Percentiles rank a stretch among this genome's conserved stretches.
These are phyloP conservation scores for Tolypocladium tundrense DNA, from an alignment of 2,329 filamentous ascomycete genomes.

Conservation along the genomic window DNA sequence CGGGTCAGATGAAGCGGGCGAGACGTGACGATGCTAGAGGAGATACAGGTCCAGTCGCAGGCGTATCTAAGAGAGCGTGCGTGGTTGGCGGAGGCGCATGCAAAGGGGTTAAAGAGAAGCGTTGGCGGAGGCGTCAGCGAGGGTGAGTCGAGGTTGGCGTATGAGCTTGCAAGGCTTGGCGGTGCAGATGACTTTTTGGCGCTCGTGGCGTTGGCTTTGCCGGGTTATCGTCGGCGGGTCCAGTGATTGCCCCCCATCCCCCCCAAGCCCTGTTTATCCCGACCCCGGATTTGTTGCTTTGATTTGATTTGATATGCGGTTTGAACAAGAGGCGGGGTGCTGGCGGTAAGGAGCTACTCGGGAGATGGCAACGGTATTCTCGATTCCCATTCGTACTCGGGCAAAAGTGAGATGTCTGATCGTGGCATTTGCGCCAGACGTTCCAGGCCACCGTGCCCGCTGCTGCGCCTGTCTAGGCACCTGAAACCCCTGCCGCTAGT, in stretches of 20 bases:
- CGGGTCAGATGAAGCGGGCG: background rate
- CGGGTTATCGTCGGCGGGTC: conserved; percentile 1
- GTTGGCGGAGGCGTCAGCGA: background rate
- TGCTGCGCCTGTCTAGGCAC: background rate
- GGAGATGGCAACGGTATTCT: background rate
- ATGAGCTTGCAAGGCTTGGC: background rate
- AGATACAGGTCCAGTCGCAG: background rate
- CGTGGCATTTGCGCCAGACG: background rate
- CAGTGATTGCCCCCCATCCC: background rate
- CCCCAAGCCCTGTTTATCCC: background rate
- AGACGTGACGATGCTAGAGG: background rate
- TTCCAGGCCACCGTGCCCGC: background rate
- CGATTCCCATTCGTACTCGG: background rate
- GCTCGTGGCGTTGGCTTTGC: background rate
- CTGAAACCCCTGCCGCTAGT: background rate
- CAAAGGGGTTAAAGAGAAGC: background rate
- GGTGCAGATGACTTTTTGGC: background rate
- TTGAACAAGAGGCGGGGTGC: background rate
- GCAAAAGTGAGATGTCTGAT: background rate
- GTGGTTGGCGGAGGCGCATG: background rate
- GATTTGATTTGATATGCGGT: background rate
- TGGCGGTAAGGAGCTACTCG: background rate
- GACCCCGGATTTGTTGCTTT: background rate
- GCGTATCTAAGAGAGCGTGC: background rate
- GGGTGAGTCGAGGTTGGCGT: background rate